These are phyloP conservation scores for Purpureocillium lavendulum DNA, from an alignment of 2,329 filamentous ascomycete genomes.

Conservation along the genomic window DNA sequence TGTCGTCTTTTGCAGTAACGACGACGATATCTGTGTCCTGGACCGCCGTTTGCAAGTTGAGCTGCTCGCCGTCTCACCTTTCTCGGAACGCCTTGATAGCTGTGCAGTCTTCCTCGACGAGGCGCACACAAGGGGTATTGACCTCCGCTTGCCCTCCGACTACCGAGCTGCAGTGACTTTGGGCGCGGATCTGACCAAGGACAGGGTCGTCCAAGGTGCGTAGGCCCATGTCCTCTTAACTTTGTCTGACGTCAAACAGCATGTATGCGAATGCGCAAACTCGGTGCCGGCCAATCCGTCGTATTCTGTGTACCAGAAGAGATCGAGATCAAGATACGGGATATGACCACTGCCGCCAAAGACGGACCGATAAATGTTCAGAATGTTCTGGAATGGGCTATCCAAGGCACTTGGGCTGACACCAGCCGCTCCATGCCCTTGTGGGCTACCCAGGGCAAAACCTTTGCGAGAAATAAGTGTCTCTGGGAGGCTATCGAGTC, in stretches of 20 bases:
- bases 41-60: conserved; percentile 36
- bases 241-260: conserved; percentile 25
- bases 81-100: conserved; percentile 39
- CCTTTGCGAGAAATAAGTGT: conserved; percentile 22
- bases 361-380: conserved; percentile 19
- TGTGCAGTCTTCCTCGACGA: conserved; percentile 65
- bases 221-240: conserved; percentile 2
- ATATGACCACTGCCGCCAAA: conserved; percentile 22
- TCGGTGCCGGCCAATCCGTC: conserved; percentile 57
- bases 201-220: conserved; percentile 57
- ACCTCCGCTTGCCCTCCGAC: conserved; percentile 48
- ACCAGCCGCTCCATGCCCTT: conserved; percentile 41
- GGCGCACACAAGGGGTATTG: conserved; percentile 60
- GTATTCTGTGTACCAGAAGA: conserved; percentile 51
- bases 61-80: conserved; percentile 48
- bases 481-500: conserved; percentile 18
- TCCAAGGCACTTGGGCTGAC: conserved; percentile 47
- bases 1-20: conserved; percentile 47
- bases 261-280: conserved; percentile 58
- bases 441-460: conserved; percentile 52
- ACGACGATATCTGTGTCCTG: conserved; percentile 45
- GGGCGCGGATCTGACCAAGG: conserved; percentile 56
- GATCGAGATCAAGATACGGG: conserved; percentile 42
- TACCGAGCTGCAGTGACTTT: conserved; percentile 60
- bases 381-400: conserved; percentile 52